Evolutionary conservation across 768 basidiomycete species (phyloP), one percentile per base, ranked within the genome.

Genomic region (Leucosporidium creatinivorum): DNA sequence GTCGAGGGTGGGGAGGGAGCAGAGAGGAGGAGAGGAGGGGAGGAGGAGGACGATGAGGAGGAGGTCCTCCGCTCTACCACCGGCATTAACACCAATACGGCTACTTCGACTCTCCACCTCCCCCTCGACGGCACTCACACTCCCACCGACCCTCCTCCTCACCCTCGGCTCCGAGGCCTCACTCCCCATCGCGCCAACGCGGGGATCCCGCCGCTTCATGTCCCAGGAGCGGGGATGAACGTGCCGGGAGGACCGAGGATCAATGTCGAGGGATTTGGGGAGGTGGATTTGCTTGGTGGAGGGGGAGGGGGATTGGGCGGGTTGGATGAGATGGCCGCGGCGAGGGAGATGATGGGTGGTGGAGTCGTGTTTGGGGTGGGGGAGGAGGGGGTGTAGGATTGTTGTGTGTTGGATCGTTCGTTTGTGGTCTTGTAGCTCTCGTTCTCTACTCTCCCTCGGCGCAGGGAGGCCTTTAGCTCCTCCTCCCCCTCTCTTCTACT

Each of bases 301-400:
- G 26, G 54, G 18, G 26, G 54, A 54, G 19, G 44, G 48, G 63
- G 63, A 33, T 8, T 1, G 26, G 23, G 57, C 5, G 50, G 36
- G 36, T 23, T 63, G 4, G 70, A 68, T 28, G 67, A 66, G 49
- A 64, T 68, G 21, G 58, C 55, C 33, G 64, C 62, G 36, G 67
- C 61, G 31, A 25, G 62, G 31, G 67, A 68, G 25, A 72, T 72
- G 70, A 57, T 71, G 58, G 58, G 31, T 0, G 64, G 58, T 3
- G 59, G 12, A 6, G 39, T n/a, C 44, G 39, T 21, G 8, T 54
- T 33, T 8, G 66, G 50, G 36, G 62, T 36, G 12, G 61, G 52
- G 58, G 51, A 58, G 50, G 39, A 44, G 39, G 39, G 8, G 61
- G 61, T 13, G 61, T 39, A 26, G 55, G 44, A 1, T 33, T 39